A percentile compares a stretch with the other conserved stretches of the same genome.
These are phyloP conservation scores for Diplodia mutila DNA, from an alignment of 2,329 filamentous ascomycete genomes.

Conservation along the genomic window DNA sequence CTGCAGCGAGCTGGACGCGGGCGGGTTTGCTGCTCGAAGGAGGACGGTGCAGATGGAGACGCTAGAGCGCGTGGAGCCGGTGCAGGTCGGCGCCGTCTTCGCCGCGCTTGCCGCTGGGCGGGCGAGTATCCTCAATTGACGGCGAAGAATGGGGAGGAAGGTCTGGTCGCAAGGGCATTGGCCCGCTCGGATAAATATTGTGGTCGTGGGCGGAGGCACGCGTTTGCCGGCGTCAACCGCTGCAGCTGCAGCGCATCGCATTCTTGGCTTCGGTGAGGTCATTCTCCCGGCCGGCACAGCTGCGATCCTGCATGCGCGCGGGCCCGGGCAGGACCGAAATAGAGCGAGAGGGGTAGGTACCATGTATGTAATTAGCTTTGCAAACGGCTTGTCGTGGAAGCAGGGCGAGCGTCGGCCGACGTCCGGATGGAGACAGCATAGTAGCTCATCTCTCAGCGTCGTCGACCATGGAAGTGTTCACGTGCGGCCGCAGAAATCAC, in stretches of 20 bases:
- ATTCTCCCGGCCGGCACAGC: background rate
- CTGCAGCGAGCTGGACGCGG: conserved; percentile 38
- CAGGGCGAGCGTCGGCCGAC: conserved; percentile 4
- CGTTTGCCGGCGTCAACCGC: background rate
- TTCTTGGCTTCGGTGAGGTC: conserved; percentile 20
- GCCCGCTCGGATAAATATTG: conserved; percentile 19
- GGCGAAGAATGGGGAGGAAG: conserved; percentile 7
- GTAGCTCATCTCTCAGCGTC: conserved; percentile 3
- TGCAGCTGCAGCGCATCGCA: conserved; percentile 6
- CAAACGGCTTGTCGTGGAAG: background rate
- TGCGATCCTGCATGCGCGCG: conserved; percentile 6
- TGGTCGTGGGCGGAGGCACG: conserved; percentile 6
- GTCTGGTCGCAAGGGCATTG: conserved; percentile 1
- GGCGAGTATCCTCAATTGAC: conserved; percentile 42
- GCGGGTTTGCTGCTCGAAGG: conserved; percentile 40
- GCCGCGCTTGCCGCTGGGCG: conserved; percentile 45
- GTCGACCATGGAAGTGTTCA: conserved; percentile 16
- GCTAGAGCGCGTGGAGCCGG: conserved; percentile 37
- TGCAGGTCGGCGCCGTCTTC: conserved; percentile 38
- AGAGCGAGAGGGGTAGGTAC: conserved; percentile 16
- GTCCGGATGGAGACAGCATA: background rate
- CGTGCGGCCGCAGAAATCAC: conserved; percentile 19
- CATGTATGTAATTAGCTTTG: background rate
- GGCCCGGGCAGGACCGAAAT: conserved; percentile 6
- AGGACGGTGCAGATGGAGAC: conserved; percentile 38